Evolutionary conservation across 1,139 yeast species (phyloP), one percentile per base, ranked within the genome.

Genomic region (Geotrichum histeridarum): DNA sequence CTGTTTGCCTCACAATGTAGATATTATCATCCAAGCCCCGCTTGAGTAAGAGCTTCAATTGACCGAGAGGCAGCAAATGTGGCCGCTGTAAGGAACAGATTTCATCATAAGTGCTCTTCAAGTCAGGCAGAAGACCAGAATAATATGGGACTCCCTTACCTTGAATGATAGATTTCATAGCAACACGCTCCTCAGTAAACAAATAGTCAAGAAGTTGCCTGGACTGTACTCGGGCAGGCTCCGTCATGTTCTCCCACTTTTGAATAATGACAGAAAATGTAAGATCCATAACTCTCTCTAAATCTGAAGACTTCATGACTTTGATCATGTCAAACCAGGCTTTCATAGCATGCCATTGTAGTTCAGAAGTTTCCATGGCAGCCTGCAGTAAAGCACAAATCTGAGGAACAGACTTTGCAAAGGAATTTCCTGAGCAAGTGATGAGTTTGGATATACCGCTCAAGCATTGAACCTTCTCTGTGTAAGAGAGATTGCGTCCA

Each of bases 371-470:
- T 42, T 84, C 91, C 35, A 91, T 70, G 0, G 94, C 85, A 0
- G 93, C 82, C 64, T 90, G 97, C 17, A 94, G 72, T 62, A 95
- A 86, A 0, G 95, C 86, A 56, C 90, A 84, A 4, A 94, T 79
- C 66, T 93, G 99, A 0, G 97, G 96, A 37, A 91, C 73, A 0
- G 95, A 93, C 4, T 89, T 79, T 1, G 86, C 81, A 15, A 88
- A 80, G 1, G 84, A 78, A 3, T 76, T 67, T 4, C 83, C 81
- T 32, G 86, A 76, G n/a, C 82, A 76, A 50, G 77, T 75, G 18
- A 88, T 81, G 41, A 91, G 71, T 59, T 84, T 81, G 46, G 83
- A 81, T 41, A 93, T 78, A 0, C 96, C 96, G 53, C 81, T 74
- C 8, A 93, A 76, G 1, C 95, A 86, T 45, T 82, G 78, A 1